Percentiles rank a stretch among this genome's conserved stretches.
Conservation (phyloP, 441 rosid species). For the Isatis lusitanica region DNA sequence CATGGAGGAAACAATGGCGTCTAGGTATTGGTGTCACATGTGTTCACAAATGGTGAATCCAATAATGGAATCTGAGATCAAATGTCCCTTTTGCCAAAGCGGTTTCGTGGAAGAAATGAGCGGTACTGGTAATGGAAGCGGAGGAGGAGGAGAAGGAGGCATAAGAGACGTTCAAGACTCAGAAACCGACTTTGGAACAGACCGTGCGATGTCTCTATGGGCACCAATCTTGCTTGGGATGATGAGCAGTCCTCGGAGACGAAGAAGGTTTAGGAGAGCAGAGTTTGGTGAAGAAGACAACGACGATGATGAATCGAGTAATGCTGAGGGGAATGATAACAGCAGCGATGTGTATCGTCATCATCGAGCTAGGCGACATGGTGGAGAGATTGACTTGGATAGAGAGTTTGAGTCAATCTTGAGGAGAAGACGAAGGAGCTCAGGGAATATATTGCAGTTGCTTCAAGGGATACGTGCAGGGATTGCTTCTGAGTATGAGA, state of each 20-base stretch:
- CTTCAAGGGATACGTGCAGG: conserved; percentile 78
- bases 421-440: conserved; percentile 73
- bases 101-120: conserved; percentile 76
- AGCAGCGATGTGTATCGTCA: conserved; percentile 5
- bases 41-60: conserved; percentile 75
- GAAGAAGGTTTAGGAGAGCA: conserved; percentile 54
- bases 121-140: background rate
- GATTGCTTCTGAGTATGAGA: conserved; percentile 62
- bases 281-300: conserved; percentile 60
- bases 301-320: conserved; percentile 26
- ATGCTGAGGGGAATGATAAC: conserved; percentile 28
- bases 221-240: conserved; percentile 81
- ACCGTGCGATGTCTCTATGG: conserved; percentile 81
- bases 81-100: conserved; percentile 73
- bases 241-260: conserved; percentile 65
- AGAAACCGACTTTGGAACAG: conserved; percentile 66
- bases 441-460: conserved; percentile 65
- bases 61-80: conserved; percentile 65
- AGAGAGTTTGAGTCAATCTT: conserved; percentile 64
- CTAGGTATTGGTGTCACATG: conserved; percentile 77
- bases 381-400: conserved; percentile 56
- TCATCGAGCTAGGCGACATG: conserved; percentile 38
- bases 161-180: conserved; percentile 44
- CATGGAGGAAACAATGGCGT: conserved; percentile 63
- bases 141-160: conserved; percentile 11